These are phyloP conservation scores for Hypoxylon sp. DNA, from an alignment of 2,329 filamentous ascomycete species.

Conservation along the genomic window DNA sequence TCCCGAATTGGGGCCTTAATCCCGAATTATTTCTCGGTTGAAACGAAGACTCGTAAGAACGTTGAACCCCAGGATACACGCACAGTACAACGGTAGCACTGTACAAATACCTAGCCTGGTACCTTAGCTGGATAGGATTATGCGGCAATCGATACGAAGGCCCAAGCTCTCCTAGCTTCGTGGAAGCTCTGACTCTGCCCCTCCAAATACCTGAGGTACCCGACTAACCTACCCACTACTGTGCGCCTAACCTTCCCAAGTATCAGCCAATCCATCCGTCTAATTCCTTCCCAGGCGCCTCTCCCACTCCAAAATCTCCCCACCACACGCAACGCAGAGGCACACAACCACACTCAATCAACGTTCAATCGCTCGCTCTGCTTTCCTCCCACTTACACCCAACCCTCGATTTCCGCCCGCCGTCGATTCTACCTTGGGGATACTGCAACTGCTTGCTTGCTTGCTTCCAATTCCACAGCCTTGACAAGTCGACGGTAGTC, in stretches of 20 bases:
- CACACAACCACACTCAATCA: conserved; percentile 33
- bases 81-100: conserved; percentile 19
- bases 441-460: conserved; percentile 29
- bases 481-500: conserved; percentile 44
- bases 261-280: conserved; percentile 44
- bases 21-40: conserved; percentile 11
- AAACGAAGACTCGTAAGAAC: conserved; percentile 5
- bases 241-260: conserved; percentile 34
- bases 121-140: conserved; percentile 9
- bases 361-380: conserved; percentile 34
- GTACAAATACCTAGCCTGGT: neutral
- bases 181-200: conserved; percentile 40
- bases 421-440: conserved; percentile 39
- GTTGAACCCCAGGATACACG: conserved; percentile 1
- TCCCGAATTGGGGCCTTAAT: conserved; percentile 20
- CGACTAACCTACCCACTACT: conserved; percentile 36
- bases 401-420: conserved; percentile 37
- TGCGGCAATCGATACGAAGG: conserved; percentile 40
- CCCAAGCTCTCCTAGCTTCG: conserved; percentile 40
- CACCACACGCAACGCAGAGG: conserved; percentile 43
- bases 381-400: conserved; percentile 42
- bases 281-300: conserved; percentile 43
- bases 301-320: conserved; percentile 46
- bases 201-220: conserved; percentile 39
- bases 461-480: conserved; percentile 33